Evolutionary conservation across 2,329 filamentous ascomycete genomes (phyloP).

Genomic region (Colletotrichum tamarilloi): DNA sequence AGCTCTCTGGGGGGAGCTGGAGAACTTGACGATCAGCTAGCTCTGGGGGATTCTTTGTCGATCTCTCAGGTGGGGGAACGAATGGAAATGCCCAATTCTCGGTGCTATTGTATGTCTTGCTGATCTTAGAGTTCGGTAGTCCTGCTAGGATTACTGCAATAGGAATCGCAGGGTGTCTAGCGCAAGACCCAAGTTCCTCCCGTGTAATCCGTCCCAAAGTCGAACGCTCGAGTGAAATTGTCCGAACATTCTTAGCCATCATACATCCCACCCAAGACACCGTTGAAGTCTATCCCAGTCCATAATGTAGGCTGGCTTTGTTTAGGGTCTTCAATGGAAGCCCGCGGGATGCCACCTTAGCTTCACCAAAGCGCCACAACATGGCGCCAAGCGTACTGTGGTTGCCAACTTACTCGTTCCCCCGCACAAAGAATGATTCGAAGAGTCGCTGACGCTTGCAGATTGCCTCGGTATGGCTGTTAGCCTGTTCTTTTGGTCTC

Average conservation of each 20-base stretch:
- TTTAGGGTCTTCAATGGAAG: not conserved
- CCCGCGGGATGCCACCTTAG: not conserved
- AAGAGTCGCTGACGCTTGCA: not conserved
- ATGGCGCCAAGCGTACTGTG: not conserved
- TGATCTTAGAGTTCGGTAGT: slow-evolving; percentile 4
- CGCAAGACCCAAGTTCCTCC: not conserved
- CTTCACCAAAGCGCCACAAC: slow-evolving; percentile 11
- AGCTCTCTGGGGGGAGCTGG: not conserved
- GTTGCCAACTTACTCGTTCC: not conserved
- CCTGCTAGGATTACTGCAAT: not conserved
- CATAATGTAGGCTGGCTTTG: not conserved
- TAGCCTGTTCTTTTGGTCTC: not conserved
- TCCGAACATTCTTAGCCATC: not conserved
- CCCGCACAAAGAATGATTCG: not conserved
- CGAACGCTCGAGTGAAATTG: not conserved
- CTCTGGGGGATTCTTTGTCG: not conserved
- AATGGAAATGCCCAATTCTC: not conserved
- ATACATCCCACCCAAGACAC: no score
- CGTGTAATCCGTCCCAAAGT: not conserved
- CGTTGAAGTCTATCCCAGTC: not conserved
- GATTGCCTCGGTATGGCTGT: not conserved
- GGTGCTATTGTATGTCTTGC: not conserved
- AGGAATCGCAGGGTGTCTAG: slow-evolving; percentile 1
- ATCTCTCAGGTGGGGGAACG: not conserved
- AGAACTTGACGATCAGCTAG: not conserved